Conservation (phyloP, 2,329 filamentous ascomycete genomes). For the Colletotrichum higginsianum region DNA sequence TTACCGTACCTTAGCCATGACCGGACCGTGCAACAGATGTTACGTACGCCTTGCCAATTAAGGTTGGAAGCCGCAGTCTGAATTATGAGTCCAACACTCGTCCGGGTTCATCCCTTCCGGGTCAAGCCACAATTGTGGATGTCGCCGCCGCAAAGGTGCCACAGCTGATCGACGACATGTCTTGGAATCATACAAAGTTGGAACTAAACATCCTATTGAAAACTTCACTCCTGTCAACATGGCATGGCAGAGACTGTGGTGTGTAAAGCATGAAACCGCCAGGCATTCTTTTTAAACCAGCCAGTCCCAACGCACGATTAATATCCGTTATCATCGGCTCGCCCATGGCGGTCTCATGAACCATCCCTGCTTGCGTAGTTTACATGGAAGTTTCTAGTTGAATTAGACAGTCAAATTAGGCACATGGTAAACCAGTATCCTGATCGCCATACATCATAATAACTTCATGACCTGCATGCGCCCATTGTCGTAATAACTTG, state of each 20-base stretch:
- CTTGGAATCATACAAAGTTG: background rate
- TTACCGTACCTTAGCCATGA: background rate
- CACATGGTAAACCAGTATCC: slow-evolving; percentile 24
- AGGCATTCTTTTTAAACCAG: background rate
- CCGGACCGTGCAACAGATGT: background rate
- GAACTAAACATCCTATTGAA: background rate
- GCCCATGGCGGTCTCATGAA: background rate
- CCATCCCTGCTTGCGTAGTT: background rate
- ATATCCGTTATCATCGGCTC: background rate
- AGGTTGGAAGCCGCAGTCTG: slow-evolving; percentile 21
- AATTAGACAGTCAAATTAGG: slow-evolving; percentile 30
- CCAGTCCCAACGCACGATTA: background rate
- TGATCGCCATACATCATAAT: slow-evolving; percentile 19
- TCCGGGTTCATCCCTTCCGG: slow-evolving; percentile 32
- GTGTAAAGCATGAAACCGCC: background rate
- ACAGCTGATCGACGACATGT: slow-evolving; percentile 38
- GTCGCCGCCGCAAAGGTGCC: slow-evolving; percentile 34
- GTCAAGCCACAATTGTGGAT: slow-evolving; percentile 39
- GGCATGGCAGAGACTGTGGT: background rate
- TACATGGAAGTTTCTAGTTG: slow-evolving; percentile 10
- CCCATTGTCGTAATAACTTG: slow-evolving; percentile 7
- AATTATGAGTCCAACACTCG: background rate
- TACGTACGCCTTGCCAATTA: slow-evolving; percentile 14
- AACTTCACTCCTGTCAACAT: background rate
- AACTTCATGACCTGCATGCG: slow-evolving; percentile 36